Conservation (phyloP, 257 asterid genomes). For the Cynanchum wilfordii region DNA sequence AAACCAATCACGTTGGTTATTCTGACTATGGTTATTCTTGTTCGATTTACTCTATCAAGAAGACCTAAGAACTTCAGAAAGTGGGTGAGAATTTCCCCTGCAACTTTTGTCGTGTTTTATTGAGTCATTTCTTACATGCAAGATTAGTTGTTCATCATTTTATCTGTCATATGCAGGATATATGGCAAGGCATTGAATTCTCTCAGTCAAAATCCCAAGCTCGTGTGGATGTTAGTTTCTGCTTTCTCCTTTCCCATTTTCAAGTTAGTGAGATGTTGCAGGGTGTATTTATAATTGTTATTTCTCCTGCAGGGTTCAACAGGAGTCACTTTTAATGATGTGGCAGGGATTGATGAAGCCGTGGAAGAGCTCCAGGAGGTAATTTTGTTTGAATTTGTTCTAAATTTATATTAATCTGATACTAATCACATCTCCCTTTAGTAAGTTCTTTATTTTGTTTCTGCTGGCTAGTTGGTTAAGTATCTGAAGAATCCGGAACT, state of each 20-base stretch:
- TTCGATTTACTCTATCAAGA: conserved; percentile 92
- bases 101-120: conserved; percentile 17
- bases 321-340: conserved; percentile 84
- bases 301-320: conserved; percentile 73
- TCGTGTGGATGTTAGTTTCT: conserved; percentile 88
- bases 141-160: conserved; percentile 8
- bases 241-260: conserved; percentile 9
- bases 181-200: conserved; percentile 99
- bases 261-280: not conserved
- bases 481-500: conserved; percentile 96
- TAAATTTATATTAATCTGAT: not conserved
- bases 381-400: conserved; percentile 4
- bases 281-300: conserved; percentile 22
- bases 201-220: conserved; percentile 98
- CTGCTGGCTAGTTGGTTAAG: conserved; percentile 65
- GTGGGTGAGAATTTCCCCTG: conserved; percentile 62
- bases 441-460: conserved; percentile 8
- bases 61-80: conserved; percentile 90
- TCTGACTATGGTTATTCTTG: conserved; percentile 74
- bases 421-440: not conserved
- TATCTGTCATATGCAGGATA: conserved; percentile 61
- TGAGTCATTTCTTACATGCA: not conserved
- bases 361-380: conserved; percentile 99
- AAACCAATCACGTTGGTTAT: conserved; percentile 70
- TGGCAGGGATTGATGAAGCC: conserved; percentile 98